Conservation (phyloP, 2,329 filamentous ascomycete species). For the Epichloe baconii region DNA sequence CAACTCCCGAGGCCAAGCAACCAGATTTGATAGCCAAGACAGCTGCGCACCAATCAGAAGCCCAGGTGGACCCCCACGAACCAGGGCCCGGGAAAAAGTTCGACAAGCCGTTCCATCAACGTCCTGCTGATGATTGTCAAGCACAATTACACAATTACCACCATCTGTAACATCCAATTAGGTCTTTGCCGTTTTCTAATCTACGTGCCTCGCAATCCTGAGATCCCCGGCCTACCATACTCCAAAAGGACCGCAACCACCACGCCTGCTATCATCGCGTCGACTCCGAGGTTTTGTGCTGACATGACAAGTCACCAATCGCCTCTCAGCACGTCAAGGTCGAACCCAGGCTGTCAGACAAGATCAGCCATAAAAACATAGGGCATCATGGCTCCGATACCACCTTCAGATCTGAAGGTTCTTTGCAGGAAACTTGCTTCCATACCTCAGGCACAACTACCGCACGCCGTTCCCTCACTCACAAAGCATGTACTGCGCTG, state of each 20-base stretch:
- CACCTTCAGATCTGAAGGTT: slow-evolving; percentile 46
- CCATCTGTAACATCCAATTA: not conserved
- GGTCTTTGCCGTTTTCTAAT: not conserved
- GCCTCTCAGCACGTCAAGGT: not conserved
- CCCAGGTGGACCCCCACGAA: slow-evolving; percentile 10
- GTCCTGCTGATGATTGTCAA: no score
- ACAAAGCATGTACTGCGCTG: slow-evolving; percentile 46
- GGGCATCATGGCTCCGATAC: slow-evolving; percentile 1
- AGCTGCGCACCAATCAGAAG: slow-evolving; percentile 14
- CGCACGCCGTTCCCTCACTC: slow-evolving; percentile 58
- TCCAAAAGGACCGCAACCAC: not conserved
- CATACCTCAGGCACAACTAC: slow-evolving; percentile 59
- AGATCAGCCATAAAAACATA: not conserved
- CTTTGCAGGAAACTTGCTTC: slow-evolving; percentile 59
- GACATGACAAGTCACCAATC: not conserved
- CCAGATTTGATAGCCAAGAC: not conserved
- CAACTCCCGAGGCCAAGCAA: no score
- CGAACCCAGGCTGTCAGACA: not conserved
- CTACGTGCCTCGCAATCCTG: not conserved
- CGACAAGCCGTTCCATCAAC: not conserved
- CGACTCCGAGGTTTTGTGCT: not conserved
- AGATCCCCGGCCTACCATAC: no score
- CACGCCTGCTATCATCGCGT: not conserved
- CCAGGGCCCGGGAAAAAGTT: slow-evolving; percentile 15
- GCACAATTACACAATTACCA: not conserved